Evolutionary conservation across 371 early-diverging fungal genomes (phyloP).

Genomic region (Syncephalis plumigaleata): DNA sequence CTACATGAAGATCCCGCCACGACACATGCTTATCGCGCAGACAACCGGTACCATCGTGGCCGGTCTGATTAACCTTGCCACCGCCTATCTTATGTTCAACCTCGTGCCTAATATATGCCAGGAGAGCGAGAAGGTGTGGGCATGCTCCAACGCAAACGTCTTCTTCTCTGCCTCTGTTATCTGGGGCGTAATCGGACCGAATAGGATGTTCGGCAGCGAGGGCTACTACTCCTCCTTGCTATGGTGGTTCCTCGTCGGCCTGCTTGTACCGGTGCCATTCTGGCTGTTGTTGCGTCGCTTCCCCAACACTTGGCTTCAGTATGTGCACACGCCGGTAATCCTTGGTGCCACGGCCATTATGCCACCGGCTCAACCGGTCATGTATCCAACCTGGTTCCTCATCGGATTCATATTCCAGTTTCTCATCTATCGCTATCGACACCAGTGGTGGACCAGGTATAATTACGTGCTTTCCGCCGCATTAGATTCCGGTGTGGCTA

Average conservation of each 20-base stretch:
- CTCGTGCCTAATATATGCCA: conserved; percentile 8
- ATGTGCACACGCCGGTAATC: conserved; percentile 15
- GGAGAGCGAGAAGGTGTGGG: conserved; percentile 14
- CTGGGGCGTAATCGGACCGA: conserved; percentile 66
- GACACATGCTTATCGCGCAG: conserved; percentile 28
- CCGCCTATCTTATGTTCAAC: conserved; percentile 18
- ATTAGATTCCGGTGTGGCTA: not conserved
- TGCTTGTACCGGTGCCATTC: conserved; percentile 30
- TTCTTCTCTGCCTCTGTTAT: conserved; percentile 20
- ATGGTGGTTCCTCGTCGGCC: conserved; percentile 33
- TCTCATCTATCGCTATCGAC: conserved; percentile 23
- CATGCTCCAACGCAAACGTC: conserved; percentile 13
- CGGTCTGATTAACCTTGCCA: conserved; percentile 8
- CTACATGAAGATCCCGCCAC: conserved; percentile 45
- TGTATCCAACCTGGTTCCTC: conserved; percentile 6
- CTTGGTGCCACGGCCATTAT: conserved; percentile 19
- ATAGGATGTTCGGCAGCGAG: conserved; percentile 42
- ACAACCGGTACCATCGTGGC: conserved; percentile 27
- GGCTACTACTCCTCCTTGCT: conserved; percentile 35
- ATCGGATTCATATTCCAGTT: conserved; percentile 44
- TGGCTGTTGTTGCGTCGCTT: conserved; percentile 16
- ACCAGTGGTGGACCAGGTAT: conserved; percentile 48
- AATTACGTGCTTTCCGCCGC: conserved; percentile 10
- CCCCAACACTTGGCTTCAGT: conserved; percentile 13
- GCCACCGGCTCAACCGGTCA: conserved; percentile 10